phyloP scores from a whole-genome alignment of 257 asterid species.

The Oldenlandia corymbosa region DNA sequence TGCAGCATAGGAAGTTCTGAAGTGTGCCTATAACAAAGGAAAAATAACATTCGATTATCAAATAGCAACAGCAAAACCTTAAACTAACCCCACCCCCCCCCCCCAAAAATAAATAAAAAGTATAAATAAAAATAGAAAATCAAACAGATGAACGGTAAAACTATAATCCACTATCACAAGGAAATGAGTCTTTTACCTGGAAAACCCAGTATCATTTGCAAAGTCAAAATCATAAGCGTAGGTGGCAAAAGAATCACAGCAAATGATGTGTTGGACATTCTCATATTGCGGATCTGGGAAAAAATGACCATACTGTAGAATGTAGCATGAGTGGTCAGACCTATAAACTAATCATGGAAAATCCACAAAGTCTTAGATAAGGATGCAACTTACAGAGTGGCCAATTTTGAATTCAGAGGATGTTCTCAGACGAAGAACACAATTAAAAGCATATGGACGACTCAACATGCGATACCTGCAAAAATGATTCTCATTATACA shows the following conservation, averaged over 20 bases:
- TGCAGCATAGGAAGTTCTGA: slow-evolving; percentile 80
- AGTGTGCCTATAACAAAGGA: slow-evolving; percentile 61
- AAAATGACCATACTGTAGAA: slow-evolving; percentile 93
- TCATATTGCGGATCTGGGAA: slow-evolving; percentile 97
- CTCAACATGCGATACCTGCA: slow-evolving; percentile 97
- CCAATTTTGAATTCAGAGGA: slow-evolving; percentile 83
- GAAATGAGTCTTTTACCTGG: slow-evolving; percentile 51
- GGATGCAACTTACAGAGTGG: slow-evolving; percentile 60
- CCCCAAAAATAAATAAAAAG: too few species aligned
- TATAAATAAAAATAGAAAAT: too few species aligned
- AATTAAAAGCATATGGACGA: slow-evolving; percentile 91
- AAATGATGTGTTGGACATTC: slow-evolving; percentile 91
- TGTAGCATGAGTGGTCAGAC: slow-evolving; percentile 18
- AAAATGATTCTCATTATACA: slow-evolving; percentile 33
- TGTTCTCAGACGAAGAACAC: slow-evolving; percentile 88
- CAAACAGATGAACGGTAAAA: too few species aligned
- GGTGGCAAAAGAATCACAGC: slow-evolving; percentile 95
- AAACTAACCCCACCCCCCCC: neutral
- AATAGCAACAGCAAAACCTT: neutral
- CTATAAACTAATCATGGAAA: slow-evolving; percentile 18
- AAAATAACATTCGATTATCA: neutral
- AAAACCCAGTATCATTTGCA: slow-evolving; percentile 59
- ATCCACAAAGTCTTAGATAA: slow-evolving; percentile 11
- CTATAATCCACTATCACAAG: too few species aligned
- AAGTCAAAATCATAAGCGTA: slow-evolving; percentile 97